Evolutionary conservation across 768 basidiomycete genomes (phyloP), one percentile per base, ranked within the genome.

Genomic region (Russula earlei): DNA sequence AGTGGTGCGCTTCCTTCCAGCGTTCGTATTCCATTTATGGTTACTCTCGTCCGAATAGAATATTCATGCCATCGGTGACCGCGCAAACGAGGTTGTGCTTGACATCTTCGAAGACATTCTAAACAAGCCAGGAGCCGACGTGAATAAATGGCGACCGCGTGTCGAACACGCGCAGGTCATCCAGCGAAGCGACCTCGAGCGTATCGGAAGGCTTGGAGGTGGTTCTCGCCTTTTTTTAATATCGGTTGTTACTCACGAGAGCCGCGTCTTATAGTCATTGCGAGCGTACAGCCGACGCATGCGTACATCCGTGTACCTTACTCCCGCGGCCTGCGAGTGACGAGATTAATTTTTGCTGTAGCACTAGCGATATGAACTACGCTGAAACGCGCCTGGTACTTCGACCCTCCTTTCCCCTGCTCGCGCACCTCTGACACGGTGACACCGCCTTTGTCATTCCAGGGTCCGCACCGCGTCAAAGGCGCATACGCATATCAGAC

Each of bases 111-210:
- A 94, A 66, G 69, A 74, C 6, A 72, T 87, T 2, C 52, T 62
- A 12, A 54, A 36, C 24, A 53, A 45, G 50, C 52, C 70, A 40
- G 61, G 64, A 0, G 52, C 46, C 2, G 57, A 79, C 52, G 72
- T 75, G 5, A 64, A 71, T 2, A 68, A 72, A 49, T 78, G 81
- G 67, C 75, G 93, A 11, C 85, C 91, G 1, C 76, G 95, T 40
- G 83, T 96, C 9, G 95, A 98, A 66, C 95, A 98, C 69, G 87
- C 92, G 0, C 95, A 98, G 67, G 91, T 96, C 45, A 74, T 98
- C 71, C 78, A 80, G 3, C 68, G 66, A 6, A 72, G 77, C 1
- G 95, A 97, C 67, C 63, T 98, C 15, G 67, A 77, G 52, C 76
- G 91, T 9, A 75, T 83, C 20, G 86, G 83, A 31, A 74, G 69